Evolutionary conservation across 331 rosid genomes (phyloP), one percentile per base, ranked within the genome.

Genomic region (Quercus lobata): DNA sequence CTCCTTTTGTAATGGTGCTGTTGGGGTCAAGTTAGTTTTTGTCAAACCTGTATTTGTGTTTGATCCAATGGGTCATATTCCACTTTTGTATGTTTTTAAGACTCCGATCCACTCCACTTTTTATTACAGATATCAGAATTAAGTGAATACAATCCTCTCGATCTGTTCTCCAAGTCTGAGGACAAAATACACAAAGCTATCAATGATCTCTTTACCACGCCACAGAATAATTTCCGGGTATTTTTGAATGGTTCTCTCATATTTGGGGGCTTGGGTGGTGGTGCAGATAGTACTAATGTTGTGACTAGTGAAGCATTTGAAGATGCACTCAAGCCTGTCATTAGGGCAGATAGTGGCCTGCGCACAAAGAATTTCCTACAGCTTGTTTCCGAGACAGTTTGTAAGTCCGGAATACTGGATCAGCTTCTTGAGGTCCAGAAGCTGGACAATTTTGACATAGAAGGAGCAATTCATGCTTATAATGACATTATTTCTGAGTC

Each of bases 191-290:
- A 78, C 76, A 91, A 89, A 80, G 96, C 98, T 68, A 75, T 96
- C 52, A 86, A 73, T 76, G 88, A 93, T 89, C 97, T 93, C 75
- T 88, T 96, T 78, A 62, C 89, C 56, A 89, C 94, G 62, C 97
- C 99, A 61, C 99, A 96, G 83, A 96, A 96, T 79, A 96, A 96
- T 80, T 93, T 93, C 66, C 97, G 97, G 72, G 94, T 93, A 71
- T 96, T 96, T 78, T 84, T 87, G 72, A 92, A 96, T 79, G 98
- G 99, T 81, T 86, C 92, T 79, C 85, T 89, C 81, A 83, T 91
- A 86, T 89, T 91, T 88, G 98, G 98, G 73, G 89, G 85, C 34
- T 77, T 85, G 80, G 97, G 98, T 81, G 89, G 94, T 76, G 83
- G 81, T 79, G 94, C 93, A 21, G 77, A 71, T 57, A 52, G 85